Evolutionary conservation across 768 basidiomycete genomes (phyloP).

Genomic region (Tulasnella sp.): DNA sequence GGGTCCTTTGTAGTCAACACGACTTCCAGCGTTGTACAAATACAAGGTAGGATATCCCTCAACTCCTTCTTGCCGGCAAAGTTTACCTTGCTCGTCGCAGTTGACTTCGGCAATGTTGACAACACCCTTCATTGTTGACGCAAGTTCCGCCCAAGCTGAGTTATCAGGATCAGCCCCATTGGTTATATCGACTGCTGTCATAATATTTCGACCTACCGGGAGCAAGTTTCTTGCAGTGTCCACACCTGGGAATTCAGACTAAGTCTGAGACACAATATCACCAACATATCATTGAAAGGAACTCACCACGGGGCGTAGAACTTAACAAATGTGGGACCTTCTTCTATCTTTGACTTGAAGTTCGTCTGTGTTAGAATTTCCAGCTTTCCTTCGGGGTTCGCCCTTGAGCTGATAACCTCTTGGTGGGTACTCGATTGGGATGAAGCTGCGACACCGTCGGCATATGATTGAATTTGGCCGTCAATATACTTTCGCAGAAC

Average conservation of each 20-base stretch:
- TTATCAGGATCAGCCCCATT: neutral
- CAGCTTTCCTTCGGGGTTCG: slow-evolving; percentile 45
- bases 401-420: slow-evolving; percentile 30
- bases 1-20: slow-evolving; percentile 71
- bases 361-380: slow-evolving; percentile 45
- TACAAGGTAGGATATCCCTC: slow-evolving; percentile 80
- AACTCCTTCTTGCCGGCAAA: slow-evolving; percentile 67
- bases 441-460: neutral
- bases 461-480: slow-evolving; percentile 38
- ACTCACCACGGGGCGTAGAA: slow-evolving; percentile 87
- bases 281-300: neutral
- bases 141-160: slow-evolving; percentile 70
- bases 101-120: slow-evolving; percentile 82
- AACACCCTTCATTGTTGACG: slow-evolving; percentile 60
- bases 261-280: neutral
- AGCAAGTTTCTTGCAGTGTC: slow-evolving; percentile 93
- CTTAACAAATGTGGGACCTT: slow-evolving; percentile 61
- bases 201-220: slow-evolving; percentile 42
- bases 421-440: slow-evolving; percentile 24
- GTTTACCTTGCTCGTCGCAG: slow-evolving; percentile 67
- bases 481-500: slow-evolving; percentile 56
- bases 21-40: slow-evolving; percentile 54
- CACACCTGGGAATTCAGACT: slow-evolving; percentile 55
- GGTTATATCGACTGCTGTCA: neutral
- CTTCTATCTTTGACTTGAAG: slow-evolving; percentile 47